Evolutionary conservation across 1,284 basidiomycete species (phyloP).

Genomic region (Pyrrhoderma noxium): DNA sequence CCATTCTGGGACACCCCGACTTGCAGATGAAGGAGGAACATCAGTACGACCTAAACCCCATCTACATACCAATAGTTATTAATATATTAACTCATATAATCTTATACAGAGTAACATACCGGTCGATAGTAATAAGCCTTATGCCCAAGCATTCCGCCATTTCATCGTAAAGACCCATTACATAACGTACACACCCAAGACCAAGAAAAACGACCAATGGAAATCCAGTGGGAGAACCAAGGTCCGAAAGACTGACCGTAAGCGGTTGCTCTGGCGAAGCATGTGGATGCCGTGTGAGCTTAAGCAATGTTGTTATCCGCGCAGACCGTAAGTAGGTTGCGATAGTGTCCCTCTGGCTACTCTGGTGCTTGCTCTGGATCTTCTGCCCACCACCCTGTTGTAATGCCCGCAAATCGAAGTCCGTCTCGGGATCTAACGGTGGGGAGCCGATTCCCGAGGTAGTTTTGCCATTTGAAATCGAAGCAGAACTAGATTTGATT

Average conservation of each 20-base stretch:
- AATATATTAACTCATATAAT: too few species aligned
- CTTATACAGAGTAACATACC: constrained; percentile 44
- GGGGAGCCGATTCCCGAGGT: constrained; percentile 3
- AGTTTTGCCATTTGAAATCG: constrained; percentile 6
- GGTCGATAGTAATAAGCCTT: constrained; percentile 89
- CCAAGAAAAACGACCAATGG: constrained; percentile 91
- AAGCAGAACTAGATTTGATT: constrained; percentile 12
- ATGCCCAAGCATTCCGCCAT: constrained; percentile 85
- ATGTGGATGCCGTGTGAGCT: constrained; percentile 72
- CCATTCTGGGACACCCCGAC: constrained; percentile 83
- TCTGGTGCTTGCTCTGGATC: constrained; percentile 27
- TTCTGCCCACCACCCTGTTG: constrained; percentile 2
- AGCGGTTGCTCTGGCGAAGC: constrained; percentile 64
- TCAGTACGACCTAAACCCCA: constrained; percentile 93
- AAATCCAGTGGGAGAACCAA: constrained; percentile 75
- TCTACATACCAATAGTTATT: constrained; percentile 32
- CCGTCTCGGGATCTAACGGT: background rate
- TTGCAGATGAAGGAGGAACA: constrained; percentile 54
- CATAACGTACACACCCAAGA: constrained; percentile 87
- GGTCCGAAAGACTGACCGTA: constrained; percentile 88
- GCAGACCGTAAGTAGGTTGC: constrained; percentile 81
- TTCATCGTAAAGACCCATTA: constrained; percentile 94
- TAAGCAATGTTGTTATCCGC: constrained; percentile 76
- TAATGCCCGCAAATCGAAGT: constrained; percentile 3
- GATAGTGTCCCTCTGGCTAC: constrained; percentile 58